Base-by-base conservation (phyloP, 2,329 filamentous ascomycete species). In the Davidsoniella australis region DNA sequence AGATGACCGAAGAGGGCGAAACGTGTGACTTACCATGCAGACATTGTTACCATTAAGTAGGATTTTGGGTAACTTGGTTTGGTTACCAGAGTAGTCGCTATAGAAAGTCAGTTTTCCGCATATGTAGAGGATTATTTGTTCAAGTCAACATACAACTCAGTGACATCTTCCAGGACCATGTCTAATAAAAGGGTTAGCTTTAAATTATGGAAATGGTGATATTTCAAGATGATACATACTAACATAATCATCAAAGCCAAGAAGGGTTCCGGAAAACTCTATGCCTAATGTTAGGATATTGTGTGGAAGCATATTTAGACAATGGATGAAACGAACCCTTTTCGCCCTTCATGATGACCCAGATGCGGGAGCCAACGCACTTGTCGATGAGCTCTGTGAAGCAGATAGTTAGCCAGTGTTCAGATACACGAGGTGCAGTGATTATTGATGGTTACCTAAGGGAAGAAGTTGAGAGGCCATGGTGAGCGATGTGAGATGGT, bases 341-440 rank as follows among this genome's bases (percentile, higher is more conserved):
- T 63, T 96, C 91, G 57, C 88, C 86, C 68, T 98, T 98, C 91
- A 98, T 98, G 59, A 98, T 79, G 55, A 98, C 88, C 88, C 89
- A 95, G 65, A 98, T 96, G 59, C 82, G 83, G 49, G 88, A 96
- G 54, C 91, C 91, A 56, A 98, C 88, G 63, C 91, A 98, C 68
- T 95, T 95, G 71, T 98, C 91, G 65, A 98, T 96, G 62, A 98
- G 78, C 68, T 98, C 91, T 94, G 61, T 20, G 29, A 45, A 18
- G n/a, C 17, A 44, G 42, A 39, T 45, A 45, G 20, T 17, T 38
- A 18, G 20, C 23, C 10, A 24, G 29, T 33, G 29, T 33, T 5
- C 12, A 33, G 29, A 33, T 9, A 33, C 12, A 33, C 4, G 8
- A 33, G 29, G 4, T 12, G 12, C 12, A 45, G 23, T 16, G 37